Percentiles rank a stretch among this genome's conserved stretches.
phyloP scores from a whole-genome alignment of 352 stramenopile species.

The Thraustochytrium striatum region DNA sequence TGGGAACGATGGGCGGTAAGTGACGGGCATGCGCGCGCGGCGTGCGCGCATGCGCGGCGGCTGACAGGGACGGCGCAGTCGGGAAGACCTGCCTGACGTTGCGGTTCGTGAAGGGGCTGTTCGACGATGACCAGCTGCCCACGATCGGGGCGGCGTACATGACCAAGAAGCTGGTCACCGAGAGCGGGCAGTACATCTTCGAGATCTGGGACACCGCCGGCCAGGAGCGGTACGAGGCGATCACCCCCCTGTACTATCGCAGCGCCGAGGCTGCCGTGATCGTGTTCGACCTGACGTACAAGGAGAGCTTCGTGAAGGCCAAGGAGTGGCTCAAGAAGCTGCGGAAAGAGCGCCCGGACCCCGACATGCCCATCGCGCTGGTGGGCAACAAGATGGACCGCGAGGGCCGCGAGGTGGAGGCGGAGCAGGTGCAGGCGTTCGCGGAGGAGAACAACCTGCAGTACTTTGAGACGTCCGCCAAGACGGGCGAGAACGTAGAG shows the following conservation, averaged over 20 bases:
- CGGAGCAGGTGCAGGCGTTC: slow-evolving; percentile 66
- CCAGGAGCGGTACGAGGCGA: slow-evolving; percentile 86
- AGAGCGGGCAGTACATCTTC: slow-evolving; percentile 48
- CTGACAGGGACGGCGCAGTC: slow-evolving; percentile 81
- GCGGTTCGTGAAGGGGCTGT: slow-evolving; percentile 93
- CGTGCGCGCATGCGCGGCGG: slow-evolving; percentile 54
- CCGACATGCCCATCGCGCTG: slow-evolving; percentile 84
- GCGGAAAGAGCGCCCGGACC: slow-evolving; percentile 77
- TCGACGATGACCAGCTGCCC: slow-evolving; percentile 89
- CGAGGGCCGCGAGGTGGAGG: slow-evolving; percentile 78
- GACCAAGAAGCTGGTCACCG: slow-evolving; percentile 85
- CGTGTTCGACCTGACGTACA: slow-evolving; percentile 95
- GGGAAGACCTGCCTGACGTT: slow-evolving; percentile 93
- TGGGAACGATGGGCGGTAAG: slow-evolving; percentile 48
- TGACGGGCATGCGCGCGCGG: background rate
- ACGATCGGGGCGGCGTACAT: slow-evolving; percentile 97
- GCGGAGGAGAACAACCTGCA: slow-evolving; percentile 75
- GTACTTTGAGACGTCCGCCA: slow-evolving; percentile 81
- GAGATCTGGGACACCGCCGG: slow-evolving; percentile 95
- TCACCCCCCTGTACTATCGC: slow-evolving; percentile 98
- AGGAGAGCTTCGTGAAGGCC: slow-evolving; percentile 84
- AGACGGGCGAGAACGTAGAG: slow-evolving; percentile 82
- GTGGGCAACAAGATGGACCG: slow-evolving; percentile 88
- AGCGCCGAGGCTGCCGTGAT: slow-evolving; percentile 92
- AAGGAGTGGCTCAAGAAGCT: slow-evolving; percentile 91